These are phyloP conservation scores for Hordeum marinum DNA, from an alignment of 176 grass and related monocot genomes.

Conservation along the genomic window DNA sequence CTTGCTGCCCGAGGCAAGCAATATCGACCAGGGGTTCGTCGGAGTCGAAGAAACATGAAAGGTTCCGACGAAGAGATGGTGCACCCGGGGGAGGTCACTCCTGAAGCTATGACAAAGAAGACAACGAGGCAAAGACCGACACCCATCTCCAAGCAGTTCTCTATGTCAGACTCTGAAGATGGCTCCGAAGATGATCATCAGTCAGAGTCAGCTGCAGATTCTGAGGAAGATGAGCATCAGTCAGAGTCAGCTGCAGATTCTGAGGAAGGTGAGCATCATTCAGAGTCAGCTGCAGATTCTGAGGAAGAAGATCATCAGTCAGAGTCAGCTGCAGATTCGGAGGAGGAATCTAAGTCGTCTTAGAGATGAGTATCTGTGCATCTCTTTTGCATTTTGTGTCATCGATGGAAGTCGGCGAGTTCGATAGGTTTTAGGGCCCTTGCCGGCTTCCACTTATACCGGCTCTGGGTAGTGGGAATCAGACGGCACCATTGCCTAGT, in stretches of 20 bases:
- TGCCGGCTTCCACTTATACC: conserved; percentile 1
- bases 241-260: conserved; percentile 1
- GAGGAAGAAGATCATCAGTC: conserved; percentile 1
- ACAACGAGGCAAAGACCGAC: conserved; percentile 54
- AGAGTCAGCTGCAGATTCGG: background rate
- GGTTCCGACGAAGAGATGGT: conserved; percentile 9
- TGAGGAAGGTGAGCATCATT: conserved; percentile 21
- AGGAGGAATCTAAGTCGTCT: conserved; percentile 17
- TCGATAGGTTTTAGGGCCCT: background rate
- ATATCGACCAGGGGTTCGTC: conserved; percentile 28
- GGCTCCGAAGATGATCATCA: conserved; percentile 27
- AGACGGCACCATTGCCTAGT: background rate
- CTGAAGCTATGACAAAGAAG: conserved; percentile 46
- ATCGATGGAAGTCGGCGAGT: background rate
- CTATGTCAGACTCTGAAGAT: conserved; percentile 34
- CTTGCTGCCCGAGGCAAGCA: conserved; percentile 23
- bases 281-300: background rate
- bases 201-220: background rate
- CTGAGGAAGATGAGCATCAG: background rate
- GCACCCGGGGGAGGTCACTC: conserved; percentile 24
- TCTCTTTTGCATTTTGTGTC: background rate
- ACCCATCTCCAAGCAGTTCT: conserved; percentile 25
- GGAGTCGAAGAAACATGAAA: conserved; percentile 48
- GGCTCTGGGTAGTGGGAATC: background rate
- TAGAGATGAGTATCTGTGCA: background rate